phyloP scores from a whole-genome alignment of 2,329 filamentous ascomycete genomes.

The Fusarium metavorans region DNA sequence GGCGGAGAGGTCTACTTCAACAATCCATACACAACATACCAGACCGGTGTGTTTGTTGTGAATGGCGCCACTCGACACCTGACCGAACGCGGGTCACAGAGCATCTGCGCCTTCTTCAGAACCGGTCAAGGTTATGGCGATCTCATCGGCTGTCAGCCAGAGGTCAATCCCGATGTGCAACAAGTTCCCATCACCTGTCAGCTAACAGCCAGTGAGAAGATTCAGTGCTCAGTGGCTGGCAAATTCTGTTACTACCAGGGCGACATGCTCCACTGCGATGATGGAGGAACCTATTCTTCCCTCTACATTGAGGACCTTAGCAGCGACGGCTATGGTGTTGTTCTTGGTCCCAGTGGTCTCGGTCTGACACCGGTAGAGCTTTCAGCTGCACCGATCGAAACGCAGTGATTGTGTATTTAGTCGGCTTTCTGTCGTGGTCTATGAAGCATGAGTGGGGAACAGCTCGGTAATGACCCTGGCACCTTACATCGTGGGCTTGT shows the following conservation, averaged over 20 bases:
- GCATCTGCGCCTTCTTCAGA: background rate
- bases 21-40: background rate
- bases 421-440: background rate
- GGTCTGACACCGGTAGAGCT: background rate
- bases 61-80: background rate
- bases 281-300: background rate
- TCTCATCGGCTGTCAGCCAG: background rate
- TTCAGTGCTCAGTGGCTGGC: background rate
- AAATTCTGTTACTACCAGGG: background rate
- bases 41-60: background rate
- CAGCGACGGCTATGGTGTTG: background rate
- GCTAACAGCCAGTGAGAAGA: background rate
- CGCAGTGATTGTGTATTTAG: background rate
- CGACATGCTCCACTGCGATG: background rate
- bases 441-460: background rate
- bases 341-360: background rate
- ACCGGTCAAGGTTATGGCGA: background rate
- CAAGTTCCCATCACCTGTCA: background rate
- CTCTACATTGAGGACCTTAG: background rate
- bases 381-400: background rate
- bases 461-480: background rate
- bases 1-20: background rate
- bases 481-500: background rate
- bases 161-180: background rate
- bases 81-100: background rate